These are phyloP conservation scores for Prunus salicina DNA, from an alignment of 306 rosid genomes.

Conservation along the genomic window DNA sequence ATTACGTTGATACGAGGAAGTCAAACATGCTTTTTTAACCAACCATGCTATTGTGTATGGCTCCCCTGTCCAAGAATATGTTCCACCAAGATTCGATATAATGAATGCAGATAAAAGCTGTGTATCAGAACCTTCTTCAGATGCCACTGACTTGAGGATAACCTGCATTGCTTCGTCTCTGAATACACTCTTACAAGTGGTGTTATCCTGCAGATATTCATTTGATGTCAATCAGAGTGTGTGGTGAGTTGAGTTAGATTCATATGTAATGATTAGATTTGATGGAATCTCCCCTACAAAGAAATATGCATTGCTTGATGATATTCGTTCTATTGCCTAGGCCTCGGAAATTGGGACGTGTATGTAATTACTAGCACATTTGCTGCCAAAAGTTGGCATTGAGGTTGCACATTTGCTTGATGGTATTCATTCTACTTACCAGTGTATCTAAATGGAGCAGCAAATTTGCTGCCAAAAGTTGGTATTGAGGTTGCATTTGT, in stretches of 20 bases:
- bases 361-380: conserved; percentile 27
- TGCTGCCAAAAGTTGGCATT: conserved; percentile 68
- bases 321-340: background rate
- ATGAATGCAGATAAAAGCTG: conserved; percentile 64
- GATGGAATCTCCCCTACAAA: too few relatives aligned
- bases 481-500: conserved; percentile 62
- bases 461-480: conserved; percentile 64
- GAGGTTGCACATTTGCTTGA: conserved; percentile 34
- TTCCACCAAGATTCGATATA: conserved; percentile 75
- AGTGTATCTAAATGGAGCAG: conserved; percentile 59
- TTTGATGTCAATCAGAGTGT: background rate
- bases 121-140: conserved; percentile 45
- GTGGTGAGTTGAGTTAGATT: background rate
- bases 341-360: too few relatives aligned
- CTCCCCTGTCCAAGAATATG: conserved; percentile 73
- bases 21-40: conserved; percentile 64
- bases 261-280: too few relatives aligned
- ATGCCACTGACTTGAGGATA: conserved; percentile 51
- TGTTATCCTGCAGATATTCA: conserved; percentile 44
- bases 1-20: conserved; percentile 50
- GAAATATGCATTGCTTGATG: background rate
- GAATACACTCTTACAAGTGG: conserved; percentile 36
- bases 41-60: conserved; percentile 77
- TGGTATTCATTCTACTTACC: conserved; percentile 33
- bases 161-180: conserved; percentile 59